Evolutionary conservation across 148 eudicot species (phyloP).

Genomic region (Vaccinium macrocarpon): DNA sequence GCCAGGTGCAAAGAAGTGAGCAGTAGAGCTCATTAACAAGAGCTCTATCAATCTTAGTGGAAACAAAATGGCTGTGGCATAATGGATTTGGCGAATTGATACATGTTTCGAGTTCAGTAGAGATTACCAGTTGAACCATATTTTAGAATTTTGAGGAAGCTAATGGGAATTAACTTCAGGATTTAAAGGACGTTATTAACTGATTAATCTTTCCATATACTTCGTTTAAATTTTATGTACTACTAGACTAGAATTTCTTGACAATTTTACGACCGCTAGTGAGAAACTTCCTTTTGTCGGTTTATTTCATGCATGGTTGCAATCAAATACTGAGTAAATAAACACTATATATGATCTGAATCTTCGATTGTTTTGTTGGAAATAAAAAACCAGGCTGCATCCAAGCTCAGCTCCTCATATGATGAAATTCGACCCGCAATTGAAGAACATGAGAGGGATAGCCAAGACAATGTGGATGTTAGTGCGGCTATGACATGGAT

Average conservation of each 20-base stretch:
- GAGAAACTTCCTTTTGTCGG: not conserved
- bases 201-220: not conserved
- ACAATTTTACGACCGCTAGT: not conserved
- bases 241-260: not conserved
- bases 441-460: constrained; percentile 84
- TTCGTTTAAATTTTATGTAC: not conserved
- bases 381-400: constrained; percentile 47
- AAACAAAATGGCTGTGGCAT: too few relatives aligned
- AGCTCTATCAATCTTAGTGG: too few relatives aligned
- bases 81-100: not conserved
- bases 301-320: not conserved
- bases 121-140: not conserved
- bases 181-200: not conserved
- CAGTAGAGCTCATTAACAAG: too few relatives aligned
- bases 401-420: constrained; percentile 54
- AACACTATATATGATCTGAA: not conserved
- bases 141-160: not conserved
- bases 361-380: constrained; percentile 43
- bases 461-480: constrained; percentile 76
- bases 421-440: constrained; percentile 87
- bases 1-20: too few relatives aligned
- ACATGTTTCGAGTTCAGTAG: not conserved
- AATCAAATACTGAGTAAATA: not conserved
- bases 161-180: not conserved
- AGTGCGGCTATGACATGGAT: constrained; percentile 79